Percentiles rank a stretch among this genome's conserved stretches.
Conservation (phyloP, 148 eudicot genomes). For the Rhododendron simsii region DNA sequence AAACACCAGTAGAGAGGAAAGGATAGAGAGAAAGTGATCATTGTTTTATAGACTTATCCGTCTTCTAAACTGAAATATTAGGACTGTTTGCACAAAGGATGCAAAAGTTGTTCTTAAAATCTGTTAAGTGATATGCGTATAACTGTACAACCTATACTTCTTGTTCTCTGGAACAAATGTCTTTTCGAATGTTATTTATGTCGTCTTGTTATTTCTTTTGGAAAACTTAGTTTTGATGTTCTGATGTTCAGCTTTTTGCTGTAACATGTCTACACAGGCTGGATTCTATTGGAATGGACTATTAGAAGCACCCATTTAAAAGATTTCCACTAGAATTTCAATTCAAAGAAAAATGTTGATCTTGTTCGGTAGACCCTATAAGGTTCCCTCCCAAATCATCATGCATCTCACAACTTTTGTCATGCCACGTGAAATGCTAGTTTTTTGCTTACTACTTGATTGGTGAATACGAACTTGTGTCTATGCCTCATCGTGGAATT, state of each 20-base stretch:
- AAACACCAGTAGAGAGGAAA: not conserved
- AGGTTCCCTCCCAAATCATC: not conserved
- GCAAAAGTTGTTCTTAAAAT: not conserved
- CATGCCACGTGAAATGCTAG: not conserved
- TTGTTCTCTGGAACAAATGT: not conserved
- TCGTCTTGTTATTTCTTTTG: not conserved
- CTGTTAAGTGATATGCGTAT: not conserved
- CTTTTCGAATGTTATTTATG: not conserved
- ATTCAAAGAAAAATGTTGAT: not conserved
- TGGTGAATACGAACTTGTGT: not conserved
- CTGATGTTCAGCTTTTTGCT: not conserved
- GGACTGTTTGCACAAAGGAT: not conserved
- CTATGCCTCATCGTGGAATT: not conserved
- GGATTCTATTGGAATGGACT: not conserved
- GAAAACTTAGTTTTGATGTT: not conserved
- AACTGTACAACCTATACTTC: not conserved
- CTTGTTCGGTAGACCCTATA: not conserved
- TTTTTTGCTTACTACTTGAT: not conserved
- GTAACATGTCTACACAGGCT: not conserved
- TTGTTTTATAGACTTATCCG: not conserved
- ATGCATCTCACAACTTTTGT: not conserved
- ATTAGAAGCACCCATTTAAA: not conserved
- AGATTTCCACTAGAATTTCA: not conserved
- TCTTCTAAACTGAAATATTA: not conserved
- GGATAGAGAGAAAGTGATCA: not conserved